Evolutionary conservation across 495 filamentous ascomycete species (phyloP), one percentile per base, ranked within the genome.

Genomic region (Hyaloscypha bicolor): DNA sequence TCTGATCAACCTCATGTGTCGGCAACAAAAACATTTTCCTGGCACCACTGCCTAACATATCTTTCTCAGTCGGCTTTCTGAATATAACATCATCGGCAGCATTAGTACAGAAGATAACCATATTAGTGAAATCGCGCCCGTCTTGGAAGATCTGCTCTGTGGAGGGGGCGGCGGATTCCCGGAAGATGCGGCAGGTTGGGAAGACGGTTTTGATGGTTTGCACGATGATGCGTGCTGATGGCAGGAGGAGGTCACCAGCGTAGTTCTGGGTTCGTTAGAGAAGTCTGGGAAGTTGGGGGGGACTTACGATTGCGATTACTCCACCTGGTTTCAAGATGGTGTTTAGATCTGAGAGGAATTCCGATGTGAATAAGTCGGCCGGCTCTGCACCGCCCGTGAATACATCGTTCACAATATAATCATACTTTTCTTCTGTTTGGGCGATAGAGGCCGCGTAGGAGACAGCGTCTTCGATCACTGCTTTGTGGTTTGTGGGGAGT

Each of bases 321-420:
- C 95, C 95, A 63, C 91, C 83, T 1, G 88, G 83, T 63, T 86
- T 90, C 42, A 99, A 84, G 19, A 97, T 83, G 2, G 82, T 75
- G 60, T 84, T 74, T 21, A 99, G 79, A 32, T 87, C 85, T 37
- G 79, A 71, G 14, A 99, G 76, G 71, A 99, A 96, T 70, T 95
- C 90, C 3, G 86, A 69, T 0, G 95, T 97, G 78, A 99, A 98
- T 2, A 99, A 84, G 22, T 88, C 80, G 19, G 93, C 84, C 2
- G 95, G 95, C 74, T 97, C 95, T 3, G 93, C 93, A 63, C 94
- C 95, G 19, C 95, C 95, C 0, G 95, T 99, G 79, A 99, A 99
- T n/a, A 99, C 95, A 72, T 99, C 95, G 71, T 99, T 95, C 67
- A 99, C 81, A 73, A 99, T 93, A 80, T 96, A 98, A 76, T 97